Evolutionary conservation across 768 basidiomycete genomes (phyloP).

Genomic region (Coprinellus micaceus): DNA sequence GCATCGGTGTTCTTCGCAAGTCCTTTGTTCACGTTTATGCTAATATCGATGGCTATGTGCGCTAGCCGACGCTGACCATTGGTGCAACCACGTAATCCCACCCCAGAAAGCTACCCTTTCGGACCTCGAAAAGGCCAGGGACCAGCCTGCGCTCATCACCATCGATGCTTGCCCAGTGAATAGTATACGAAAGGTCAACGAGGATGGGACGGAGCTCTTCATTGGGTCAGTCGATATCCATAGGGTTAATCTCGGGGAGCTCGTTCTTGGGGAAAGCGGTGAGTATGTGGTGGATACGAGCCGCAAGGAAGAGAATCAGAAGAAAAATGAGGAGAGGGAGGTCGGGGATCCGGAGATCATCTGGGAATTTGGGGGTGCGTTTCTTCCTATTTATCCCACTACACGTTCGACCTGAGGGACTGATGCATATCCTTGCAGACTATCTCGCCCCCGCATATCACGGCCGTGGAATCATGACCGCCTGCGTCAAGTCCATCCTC

Average conservation of each 20-base stretch:
- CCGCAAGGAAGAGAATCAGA: constrained; percentile 22
- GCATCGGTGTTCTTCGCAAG: too few relatives aligned
- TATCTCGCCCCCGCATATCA: constrained; percentile 25
- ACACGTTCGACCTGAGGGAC: too few relatives aligned
- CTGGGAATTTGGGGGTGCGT: constrained; percentile 26
- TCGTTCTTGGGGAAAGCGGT: constrained; percentile 19
- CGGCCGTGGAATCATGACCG: constrained; percentile 55
- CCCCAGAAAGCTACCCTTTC: constrained; percentile 24
- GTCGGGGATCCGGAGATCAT: constrained; percentile 49
- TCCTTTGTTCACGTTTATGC: not conserved
- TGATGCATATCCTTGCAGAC: constrained; percentile 14
- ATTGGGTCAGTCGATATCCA: constrained; percentile 42
- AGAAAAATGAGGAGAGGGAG: constrained; percentile 27
- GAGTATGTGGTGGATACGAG: not conserved
- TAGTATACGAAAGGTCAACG: constrained; percentile 45
- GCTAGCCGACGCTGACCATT: constrained; percentile 26
- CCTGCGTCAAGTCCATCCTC: constrained; percentile 51
- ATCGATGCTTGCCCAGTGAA: constrained; percentile 45
- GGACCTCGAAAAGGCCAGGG: constrained; percentile 26
- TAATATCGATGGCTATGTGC: not conserved
- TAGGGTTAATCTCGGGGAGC: constrained; percentile 20
- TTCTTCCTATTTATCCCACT: too few relatives aligned
- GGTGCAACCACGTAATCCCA: constrained; percentile 21
- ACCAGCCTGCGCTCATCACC: constrained; percentile 19
- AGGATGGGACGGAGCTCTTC: constrained; percentile 49